Conservation (phyloP, 2,329 filamentous ascomycete genomes). For the Plenodomus tracheiphilus region DNA sequence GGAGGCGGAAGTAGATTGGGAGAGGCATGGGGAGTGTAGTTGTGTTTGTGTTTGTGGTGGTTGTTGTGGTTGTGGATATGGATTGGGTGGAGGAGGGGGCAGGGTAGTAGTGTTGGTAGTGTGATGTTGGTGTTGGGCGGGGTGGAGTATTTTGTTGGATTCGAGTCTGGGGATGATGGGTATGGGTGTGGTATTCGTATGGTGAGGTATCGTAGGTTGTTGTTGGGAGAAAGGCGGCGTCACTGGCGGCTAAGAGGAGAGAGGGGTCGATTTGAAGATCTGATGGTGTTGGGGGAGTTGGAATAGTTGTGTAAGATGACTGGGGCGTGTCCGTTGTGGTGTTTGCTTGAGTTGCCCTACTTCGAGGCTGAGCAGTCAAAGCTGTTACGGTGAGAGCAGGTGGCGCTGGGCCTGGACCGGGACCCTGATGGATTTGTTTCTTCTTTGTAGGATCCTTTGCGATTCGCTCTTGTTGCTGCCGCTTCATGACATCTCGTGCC, state of each 20-base stretch:
- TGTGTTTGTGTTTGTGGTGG: neutral
- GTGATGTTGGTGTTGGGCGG: slow-evolving; percentile 7
- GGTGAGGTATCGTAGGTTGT: slow-evolving; percentile 13
- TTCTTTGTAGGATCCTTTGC: slow-evolving; percentile 57
- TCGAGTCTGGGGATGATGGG: slow-evolving; percentile 34
- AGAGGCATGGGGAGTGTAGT: slow-evolving; percentile 43
- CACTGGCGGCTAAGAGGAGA: slow-evolving; percentile 61
- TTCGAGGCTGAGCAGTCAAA: slow-evolving; percentile 18
- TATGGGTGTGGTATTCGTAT: slow-evolving; percentile 27
- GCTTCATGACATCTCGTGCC: slow-evolving; percentile 76
- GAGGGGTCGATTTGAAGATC: slow-evolving; percentile 68
- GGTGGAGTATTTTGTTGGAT: slow-evolving; percentile 34
- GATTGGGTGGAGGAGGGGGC: slow-evolving; percentile 6
- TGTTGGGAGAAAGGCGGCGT: slow-evolving; percentile 46
- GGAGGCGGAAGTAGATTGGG: slow-evolving; percentile 70
- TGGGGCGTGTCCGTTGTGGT: slow-evolving; percentile 7
- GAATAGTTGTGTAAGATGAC: slow-evolving; percentile 14
- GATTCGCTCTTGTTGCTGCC: slow-evolving; percentile 68
- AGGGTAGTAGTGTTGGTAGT: slow-evolving; percentile 14
- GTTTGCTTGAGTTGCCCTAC: slow-evolving; percentile 35
- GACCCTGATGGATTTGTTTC: slow-evolving; percentile 45
- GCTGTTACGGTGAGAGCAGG: slow-evolving; percentile 7
- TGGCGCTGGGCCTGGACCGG: slow-evolving; percentile 48
- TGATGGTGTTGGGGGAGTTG: slow-evolving; percentile 41
- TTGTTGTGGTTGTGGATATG: neutral